A percentile compares a stretch with the other conserved stretches of the same genome.
Conservation (phyloP, 306 rosid species). For the cucumber (Cucumis sativus) region DNA sequence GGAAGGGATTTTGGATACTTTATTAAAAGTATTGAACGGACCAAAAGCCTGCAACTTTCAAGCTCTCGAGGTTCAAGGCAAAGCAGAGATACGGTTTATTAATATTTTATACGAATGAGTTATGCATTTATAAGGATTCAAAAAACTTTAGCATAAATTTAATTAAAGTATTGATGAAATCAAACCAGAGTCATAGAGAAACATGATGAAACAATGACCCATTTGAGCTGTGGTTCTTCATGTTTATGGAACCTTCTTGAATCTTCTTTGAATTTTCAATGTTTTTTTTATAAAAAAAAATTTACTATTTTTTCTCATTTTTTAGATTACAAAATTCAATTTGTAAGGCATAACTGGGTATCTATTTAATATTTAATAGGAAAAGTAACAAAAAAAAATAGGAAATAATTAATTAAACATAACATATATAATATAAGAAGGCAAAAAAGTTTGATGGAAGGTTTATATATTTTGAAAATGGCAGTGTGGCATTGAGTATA, state of each 20-base stretch:
- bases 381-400: neutral
- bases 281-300: too few relatives aligned
- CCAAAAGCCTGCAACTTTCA: constrained; percentile 37
- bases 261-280: neutral
- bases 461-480: neutral
- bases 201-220: neutral
- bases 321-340: too few relatives aligned
- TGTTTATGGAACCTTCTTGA: neutral
- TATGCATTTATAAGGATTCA: neutral
- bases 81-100: constrained; percentile 8
- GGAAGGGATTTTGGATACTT: constrained; percentile 24
- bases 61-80: constrained; percentile 25
- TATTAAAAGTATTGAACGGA: constrained; percentile 10
- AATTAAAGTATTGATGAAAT: neutral
- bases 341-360: too few relatives aligned
- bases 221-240: neutral
- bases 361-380: neutral
- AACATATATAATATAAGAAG: neutral
- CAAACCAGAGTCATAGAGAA: neutral
- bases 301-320: too few relatives aligned
- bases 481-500: neutral
- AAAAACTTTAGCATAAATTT: neutral
- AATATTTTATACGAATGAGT: neutral
- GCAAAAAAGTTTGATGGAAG: neutral
- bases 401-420: neutral